Conservation (phyloP, 2,329 filamentous ascomycete species). For the Dactylonectria estremocensis region DNA sequence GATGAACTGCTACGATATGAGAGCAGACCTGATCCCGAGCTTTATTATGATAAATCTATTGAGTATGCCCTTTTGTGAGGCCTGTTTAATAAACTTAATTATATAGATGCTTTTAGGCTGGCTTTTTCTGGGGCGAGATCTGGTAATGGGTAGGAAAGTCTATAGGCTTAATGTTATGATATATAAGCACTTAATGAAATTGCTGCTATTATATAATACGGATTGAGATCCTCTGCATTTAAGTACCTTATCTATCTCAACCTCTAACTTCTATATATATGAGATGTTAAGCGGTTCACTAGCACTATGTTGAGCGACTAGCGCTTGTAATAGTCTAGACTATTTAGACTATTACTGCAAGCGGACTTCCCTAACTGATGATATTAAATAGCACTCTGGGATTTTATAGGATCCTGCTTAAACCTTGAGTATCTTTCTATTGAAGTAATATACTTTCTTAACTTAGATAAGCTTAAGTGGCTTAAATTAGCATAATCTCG, state of each 20-base stretch:
- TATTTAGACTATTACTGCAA: background rate
- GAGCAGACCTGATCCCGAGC: background rate
- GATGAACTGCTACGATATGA: background rate
- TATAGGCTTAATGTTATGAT: background rate
- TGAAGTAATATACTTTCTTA: conserved; percentile 2
- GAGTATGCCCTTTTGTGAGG: background rate
- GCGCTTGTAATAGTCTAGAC: background rate
- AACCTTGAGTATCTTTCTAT: conserved; percentile 15
- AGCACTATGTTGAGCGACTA: background rate
- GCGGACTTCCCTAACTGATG: conserved; percentile 4
- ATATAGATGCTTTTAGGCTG: background rate
- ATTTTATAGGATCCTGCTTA: conserved; percentile 9
- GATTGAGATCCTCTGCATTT: background rate
- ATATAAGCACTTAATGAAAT: background rate
- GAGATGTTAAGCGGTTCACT: background rate
- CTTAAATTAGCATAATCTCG: background rate
- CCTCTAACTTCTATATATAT: background rate
- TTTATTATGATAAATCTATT: background rate
- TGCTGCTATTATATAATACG: background rate
- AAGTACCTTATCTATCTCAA: background rate
- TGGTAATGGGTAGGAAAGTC: background rate
- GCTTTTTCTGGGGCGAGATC: background rate
- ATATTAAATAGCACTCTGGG: background rate
- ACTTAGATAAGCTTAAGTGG: conserved; percentile 8
- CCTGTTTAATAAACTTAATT: background rate